Evolutionary conservation across 169 alveolate genomes (phyloP).

Genomic region (Hammondia hammondi): DNA sequence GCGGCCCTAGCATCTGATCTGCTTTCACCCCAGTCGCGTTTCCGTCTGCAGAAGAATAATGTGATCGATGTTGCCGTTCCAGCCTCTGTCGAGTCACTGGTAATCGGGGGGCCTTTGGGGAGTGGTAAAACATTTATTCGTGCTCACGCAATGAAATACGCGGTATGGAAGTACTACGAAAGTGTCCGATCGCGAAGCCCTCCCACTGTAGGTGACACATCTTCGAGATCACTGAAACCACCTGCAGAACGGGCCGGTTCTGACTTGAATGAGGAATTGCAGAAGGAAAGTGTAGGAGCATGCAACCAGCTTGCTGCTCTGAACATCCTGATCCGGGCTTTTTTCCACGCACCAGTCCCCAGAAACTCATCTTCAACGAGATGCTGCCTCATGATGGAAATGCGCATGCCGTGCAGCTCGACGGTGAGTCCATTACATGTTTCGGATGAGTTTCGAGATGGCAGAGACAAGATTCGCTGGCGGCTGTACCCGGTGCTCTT

Average conservation of each 20-base stretch:
- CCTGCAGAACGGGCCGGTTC: no score
- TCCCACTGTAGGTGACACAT: background rate
- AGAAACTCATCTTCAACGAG: background rate
- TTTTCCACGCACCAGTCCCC: background rate
- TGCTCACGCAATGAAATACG: background rate
- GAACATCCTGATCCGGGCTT: background rate
- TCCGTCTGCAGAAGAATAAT: no score
- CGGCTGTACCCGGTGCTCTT: background rate
- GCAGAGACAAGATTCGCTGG: background rate
- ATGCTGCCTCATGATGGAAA: background rate
- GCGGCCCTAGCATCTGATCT: no score
- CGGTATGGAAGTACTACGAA: background rate
- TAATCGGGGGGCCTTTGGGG: background rate
- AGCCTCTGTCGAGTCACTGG: background rate
- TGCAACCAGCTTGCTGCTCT: background rate
- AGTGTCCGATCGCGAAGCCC: background rate
- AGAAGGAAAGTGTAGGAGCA: background rate
- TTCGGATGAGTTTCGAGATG: background rate
- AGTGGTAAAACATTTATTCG: conserved; percentile 8
- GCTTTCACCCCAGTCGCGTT: no score
- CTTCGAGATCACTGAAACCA: no score
- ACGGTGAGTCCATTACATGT: background rate
- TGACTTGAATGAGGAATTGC: background rate
- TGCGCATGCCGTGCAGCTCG: background rate
- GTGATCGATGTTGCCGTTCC: background rate